These are phyloP conservation scores for Syzygium jambos DNA, from an alignment of 345 rosid species.

Conservation along the genomic window DNA sequence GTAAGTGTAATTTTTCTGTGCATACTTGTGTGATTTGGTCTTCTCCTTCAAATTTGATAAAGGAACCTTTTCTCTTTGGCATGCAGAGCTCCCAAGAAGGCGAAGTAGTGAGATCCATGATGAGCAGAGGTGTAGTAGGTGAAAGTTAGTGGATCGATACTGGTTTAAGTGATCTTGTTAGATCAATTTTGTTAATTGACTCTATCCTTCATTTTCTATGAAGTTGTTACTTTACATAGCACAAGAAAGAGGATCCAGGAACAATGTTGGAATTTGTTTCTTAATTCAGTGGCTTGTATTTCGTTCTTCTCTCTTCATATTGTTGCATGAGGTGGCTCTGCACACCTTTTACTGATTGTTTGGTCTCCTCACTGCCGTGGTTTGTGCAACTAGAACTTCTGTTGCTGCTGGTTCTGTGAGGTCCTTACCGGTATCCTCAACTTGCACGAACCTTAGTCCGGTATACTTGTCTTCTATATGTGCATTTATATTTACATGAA, in stretches of 20 bases:
- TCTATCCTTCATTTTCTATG: neutral
- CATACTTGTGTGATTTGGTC: neutral
- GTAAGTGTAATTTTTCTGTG: neutral
- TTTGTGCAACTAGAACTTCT: neutral
- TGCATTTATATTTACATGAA: neutral
- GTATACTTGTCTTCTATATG: neutral
- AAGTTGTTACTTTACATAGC: conserved; percentile 5
- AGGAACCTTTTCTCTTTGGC: neutral
- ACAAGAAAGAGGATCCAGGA: conserved; percentile 1
- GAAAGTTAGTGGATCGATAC: no score
- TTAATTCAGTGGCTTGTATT: neutral
- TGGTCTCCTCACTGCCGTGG: neutral
- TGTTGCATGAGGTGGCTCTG: neutral
- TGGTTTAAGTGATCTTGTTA: conserved; percentile 5
- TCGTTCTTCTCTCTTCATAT: neutral
- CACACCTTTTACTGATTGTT: neutral
- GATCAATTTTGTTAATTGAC: conserved; percentile 6
- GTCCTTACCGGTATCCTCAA: neutral
- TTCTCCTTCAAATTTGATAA: neutral
- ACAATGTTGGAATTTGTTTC: neutral
- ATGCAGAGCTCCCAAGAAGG: conserved; percentile 41
- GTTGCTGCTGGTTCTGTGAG: neutral
- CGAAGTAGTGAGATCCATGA: conserved; percentile 35
- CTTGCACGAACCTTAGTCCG: neutral
- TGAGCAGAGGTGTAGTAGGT: no score